phyloP scores from a whole-genome alignment of 177 flowering plant species.

The Vitis hybrid region DNA sequence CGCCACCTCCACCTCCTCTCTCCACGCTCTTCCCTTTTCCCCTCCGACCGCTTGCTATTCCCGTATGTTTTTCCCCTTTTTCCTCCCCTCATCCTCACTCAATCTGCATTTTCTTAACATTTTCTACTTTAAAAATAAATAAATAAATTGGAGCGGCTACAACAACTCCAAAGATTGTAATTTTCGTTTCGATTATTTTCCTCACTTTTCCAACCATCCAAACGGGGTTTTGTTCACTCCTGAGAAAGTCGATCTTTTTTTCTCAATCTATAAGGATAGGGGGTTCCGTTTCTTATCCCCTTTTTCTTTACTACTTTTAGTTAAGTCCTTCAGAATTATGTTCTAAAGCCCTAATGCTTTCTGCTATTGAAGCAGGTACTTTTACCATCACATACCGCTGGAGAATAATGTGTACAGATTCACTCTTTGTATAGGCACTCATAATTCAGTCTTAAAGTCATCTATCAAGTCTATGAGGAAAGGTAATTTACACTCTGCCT shows the following conservation, averaged over 20 bases:
- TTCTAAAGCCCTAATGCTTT: neutral
- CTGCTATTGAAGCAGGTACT: constrained; percentile 31
- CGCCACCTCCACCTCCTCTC: constrained; percentile 8
- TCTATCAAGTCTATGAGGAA: constrained; percentile 27
- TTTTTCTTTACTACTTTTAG: neutral
- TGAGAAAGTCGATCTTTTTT: neutral
- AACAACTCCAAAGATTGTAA: too few species aligned
- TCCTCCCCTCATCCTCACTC: neutral
- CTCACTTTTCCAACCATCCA: too few species aligned
- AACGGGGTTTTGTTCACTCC: too few species aligned
- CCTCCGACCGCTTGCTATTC: constrained; percentile 14
- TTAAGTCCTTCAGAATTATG: neutral
- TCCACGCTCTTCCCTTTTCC: constrained; percentile 16
- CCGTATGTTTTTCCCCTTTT: constrained; percentile 26
- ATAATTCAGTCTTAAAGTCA: constrained; percentile 22
- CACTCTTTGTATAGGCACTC: constrained; percentile 20
- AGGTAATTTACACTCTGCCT: constrained; percentile 31
- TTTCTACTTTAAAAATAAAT: neutral
- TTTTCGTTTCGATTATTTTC: too few species aligned
- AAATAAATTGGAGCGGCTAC: too few species aligned
- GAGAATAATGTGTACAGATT: constrained; percentile 27
- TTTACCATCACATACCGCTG: constrained; percentile 24
- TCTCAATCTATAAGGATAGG: neutral
- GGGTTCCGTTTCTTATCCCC: too few species aligned
- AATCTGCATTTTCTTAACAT: neutral